phyloP scores from a whole-genome alignment of 768 basidiomycete species.

The Leccinum sublutescens region DNA sequence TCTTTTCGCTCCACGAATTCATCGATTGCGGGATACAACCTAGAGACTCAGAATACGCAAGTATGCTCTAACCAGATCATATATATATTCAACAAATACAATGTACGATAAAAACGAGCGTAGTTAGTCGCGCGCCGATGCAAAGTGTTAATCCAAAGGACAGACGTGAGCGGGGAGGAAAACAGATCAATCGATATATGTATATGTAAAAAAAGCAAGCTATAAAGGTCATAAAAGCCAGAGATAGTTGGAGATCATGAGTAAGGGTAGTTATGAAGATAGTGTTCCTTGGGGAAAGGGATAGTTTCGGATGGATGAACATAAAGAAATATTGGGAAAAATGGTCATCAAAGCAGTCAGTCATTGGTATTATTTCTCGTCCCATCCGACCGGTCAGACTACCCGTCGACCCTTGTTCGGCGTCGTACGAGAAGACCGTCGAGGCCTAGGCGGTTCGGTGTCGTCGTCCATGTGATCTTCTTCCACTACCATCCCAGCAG shows the following conservation, averaged over 20 bases:
- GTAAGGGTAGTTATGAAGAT: not conserved
- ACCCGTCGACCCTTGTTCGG: constrained; percentile 33
- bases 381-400: constrained; percentile 1
- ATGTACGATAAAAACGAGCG: not conserved
- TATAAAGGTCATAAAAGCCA: not conserved
- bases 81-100: not conserved
- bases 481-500: constrained; percentile 26
- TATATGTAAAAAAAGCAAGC: not conserved
- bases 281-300: not conserved
- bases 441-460: constrained; percentile 24
- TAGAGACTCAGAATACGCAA: not conserved
- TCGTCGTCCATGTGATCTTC: constrained; percentile 30
- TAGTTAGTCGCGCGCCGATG: not conserved
- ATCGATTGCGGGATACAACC: not conserved
- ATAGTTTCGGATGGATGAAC: not conserved
- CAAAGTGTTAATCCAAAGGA: not conserved
- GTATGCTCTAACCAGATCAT: not conserved
- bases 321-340: not conserved
- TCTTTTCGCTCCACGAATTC: no score
- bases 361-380: not conserved
- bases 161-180: not conserved
- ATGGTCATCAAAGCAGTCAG: constrained; percentile 1
- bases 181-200: not conserved
- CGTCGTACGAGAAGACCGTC: constrained; percentile 36
- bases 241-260: not conserved